A percentile compares a stretch with the other conserved stretches of the same genome.
phyloP scores from a whole-genome alignment of 257 asterid species.

The Solanum corneliomulleri region DNA sequence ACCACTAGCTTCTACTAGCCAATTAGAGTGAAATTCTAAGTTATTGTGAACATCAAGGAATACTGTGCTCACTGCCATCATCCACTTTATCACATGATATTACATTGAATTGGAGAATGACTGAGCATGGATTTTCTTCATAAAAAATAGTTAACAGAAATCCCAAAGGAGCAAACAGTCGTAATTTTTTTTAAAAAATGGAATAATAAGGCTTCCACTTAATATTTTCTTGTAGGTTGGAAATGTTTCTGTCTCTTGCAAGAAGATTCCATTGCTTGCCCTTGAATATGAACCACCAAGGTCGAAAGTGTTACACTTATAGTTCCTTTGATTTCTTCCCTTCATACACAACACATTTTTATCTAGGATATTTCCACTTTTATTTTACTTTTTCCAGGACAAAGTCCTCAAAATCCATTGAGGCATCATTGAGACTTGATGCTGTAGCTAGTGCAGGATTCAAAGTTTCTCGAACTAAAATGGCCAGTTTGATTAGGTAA shows the following conservation, averaged over 20 bases:
- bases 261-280: constrained; percentile 77
- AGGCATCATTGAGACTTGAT: constrained; percentile 84
- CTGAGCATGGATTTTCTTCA: background rate
- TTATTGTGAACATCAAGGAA: background rate
- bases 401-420: constrained; percentile 52
- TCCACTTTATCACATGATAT: background rate
- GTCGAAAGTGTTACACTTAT: constrained; percentile 12
- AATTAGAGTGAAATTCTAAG: background rate
- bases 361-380: background rate
- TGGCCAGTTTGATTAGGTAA: constrained; percentile 79
- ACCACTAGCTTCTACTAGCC: background rate
- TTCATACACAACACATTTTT: background rate
- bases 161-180: background rate
- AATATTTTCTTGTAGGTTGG: constrained; percentile 50
- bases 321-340: background rate
- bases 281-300: constrained; percentile 94
- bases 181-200: background rate
- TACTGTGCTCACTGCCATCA: background rate
- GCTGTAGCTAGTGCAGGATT: constrained; percentile 92
- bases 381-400: constrained; percentile 35
- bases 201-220: background rate
- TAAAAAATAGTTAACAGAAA: background rate
- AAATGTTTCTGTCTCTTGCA: constrained; percentile 75
- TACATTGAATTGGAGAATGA: background rate
- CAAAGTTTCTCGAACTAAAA: constrained; percentile 89